phyloP scores from a whole-genome alignment of 2,329 filamentous ascomycete genomes.

The Fusarium palustre region DNA sequence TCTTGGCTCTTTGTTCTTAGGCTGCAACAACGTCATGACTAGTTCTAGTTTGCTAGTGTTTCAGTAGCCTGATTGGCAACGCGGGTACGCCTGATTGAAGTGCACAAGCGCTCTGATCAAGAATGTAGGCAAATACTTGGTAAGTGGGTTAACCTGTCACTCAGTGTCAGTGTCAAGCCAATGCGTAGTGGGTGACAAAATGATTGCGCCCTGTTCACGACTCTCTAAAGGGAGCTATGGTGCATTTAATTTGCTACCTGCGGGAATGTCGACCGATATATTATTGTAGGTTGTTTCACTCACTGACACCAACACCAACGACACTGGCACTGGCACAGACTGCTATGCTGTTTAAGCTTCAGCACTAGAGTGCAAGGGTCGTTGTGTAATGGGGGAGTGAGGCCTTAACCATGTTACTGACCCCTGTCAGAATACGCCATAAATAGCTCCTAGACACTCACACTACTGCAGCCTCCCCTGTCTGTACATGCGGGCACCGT shows the following conservation, averaged over 20 bases:
- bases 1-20: not conserved
- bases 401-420: conserved; percentile 6
- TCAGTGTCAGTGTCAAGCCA: not conserved
- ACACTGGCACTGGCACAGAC: not conserved
- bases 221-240: no score
- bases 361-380: conserved; percentile 28
- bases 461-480: conserved; percentile 7
- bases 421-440: conserved; percentile 31
- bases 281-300: not conserved
- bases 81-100: not conserved
- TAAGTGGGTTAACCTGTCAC: not conserved
- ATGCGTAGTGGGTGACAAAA: no score
- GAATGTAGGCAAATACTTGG: not conserved
- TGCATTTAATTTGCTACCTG: no score
- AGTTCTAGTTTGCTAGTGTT: not conserved
- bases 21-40: not conserved
- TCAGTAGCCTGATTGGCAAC: not conserved
- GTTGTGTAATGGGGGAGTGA: conserved; percentile 8
- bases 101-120: not conserved
- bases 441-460: conserved; percentile 37
- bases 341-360: conserved; percentile 44
- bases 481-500: conserved; percentile 3
- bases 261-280: not conserved
- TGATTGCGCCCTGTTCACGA: no score
- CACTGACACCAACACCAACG: not conserved